A percentile compares a stretch with the other conserved stretches of the same genome.
These are phyloP conservation scores for Ceratocystis alfenasii DNA, from an alignment of 2,329 filamentous ascomycete species.

Conservation along the genomic window DNA sequence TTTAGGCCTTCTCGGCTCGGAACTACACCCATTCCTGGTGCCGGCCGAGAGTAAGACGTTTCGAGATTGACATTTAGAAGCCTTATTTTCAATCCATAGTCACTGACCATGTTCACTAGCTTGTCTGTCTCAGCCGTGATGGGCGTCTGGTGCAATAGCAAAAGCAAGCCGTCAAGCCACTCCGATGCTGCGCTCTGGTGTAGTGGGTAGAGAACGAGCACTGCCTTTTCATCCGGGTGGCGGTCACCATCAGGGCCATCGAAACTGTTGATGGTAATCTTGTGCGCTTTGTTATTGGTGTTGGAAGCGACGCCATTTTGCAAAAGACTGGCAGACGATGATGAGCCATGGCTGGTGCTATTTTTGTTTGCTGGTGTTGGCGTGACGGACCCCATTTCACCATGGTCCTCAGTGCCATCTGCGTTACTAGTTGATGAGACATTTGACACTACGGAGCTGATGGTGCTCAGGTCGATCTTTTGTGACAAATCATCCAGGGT, in stretches of 20 bases:
- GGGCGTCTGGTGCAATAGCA: slow-evolving; percentile 87
- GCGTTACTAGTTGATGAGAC: slow-evolving; percentile 55
- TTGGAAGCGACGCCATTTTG: slow-evolving; percentile 12
- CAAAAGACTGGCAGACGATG: neutral
- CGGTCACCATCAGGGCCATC: slow-evolving; percentile 31
- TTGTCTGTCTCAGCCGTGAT: slow-evolving; percentile 96
- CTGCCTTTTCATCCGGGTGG: slow-evolving; percentile 51
- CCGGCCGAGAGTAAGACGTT: slow-evolving; percentile 54
- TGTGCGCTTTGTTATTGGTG: slow-evolving; percentile 46
- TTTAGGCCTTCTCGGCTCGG: slow-evolving; percentile 76
- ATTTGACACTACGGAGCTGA: slow-evolving; percentile 90
- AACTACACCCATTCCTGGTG: slow-evolving; percentile 59
- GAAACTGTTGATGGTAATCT: slow-evolving; percentile 83
- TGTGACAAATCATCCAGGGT: slow-evolving; percentile 61
- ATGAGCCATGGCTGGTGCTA: neutral
- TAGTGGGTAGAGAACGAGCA: slow-evolving; percentile 72
- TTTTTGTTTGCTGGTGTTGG: slow-evolving; percentile 2
- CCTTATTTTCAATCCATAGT: slow-evolving; percentile 86
- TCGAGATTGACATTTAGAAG: slow-evolving; percentile 85
- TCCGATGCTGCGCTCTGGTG: slow-evolving; percentile 79
- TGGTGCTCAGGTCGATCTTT: slow-evolving; percentile 74
- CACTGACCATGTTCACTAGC: slow-evolving; percentile 69
- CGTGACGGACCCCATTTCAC: slow-evolving; percentile 23
- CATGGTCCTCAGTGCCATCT: slow-evolving; percentile 37
- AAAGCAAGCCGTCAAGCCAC: slow-evolving; percentile 89